Evolutionary conservation across 371 early-diverging fungal genomes (phyloP).

Genomic region (Nematocida homosporus): DNA sequence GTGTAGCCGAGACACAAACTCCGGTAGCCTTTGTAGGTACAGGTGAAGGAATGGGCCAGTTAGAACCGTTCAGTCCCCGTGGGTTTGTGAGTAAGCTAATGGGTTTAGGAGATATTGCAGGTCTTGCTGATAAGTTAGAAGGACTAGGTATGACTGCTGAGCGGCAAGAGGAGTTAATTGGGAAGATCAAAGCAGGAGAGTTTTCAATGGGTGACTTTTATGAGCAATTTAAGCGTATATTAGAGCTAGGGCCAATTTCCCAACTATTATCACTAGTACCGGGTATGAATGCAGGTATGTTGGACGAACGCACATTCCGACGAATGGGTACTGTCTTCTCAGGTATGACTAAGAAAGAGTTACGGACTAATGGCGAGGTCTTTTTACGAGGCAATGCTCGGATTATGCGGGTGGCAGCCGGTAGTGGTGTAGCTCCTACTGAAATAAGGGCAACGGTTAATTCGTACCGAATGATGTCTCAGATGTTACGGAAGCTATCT

Average conservation of each 20-base stretch:
- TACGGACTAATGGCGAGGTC: slow-evolving; percentile 80
- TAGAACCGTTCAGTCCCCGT: slow-evolving; percentile 85
- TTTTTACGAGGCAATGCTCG: slow-evolving; percentile 77
- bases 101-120: slow-evolving; percentile 87
- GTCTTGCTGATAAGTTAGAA: slow-evolving; percentile 83
- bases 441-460: slow-evolving; percentile 79
- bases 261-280: slow-evolving; percentile 96
- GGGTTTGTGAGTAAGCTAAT: slow-evolving; percentile 89
- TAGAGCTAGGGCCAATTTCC: slow-evolving; percentile 81
- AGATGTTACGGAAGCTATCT: slow-evolving; percentile 89
- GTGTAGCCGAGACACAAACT: slow-evolving; percentile 91
- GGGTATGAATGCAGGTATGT: slow-evolving; percentile 75
- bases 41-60: slow-evolving; percentile 92
- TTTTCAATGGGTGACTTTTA: slow-evolving; percentile 89
- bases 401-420: slow-evolving; percentile 79
- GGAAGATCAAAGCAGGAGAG: slow-evolving; percentile 79
- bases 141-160: slow-evolving; percentile 80
- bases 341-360: slow-evolving; percentile 85
- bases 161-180: slow-evolving; percentile 80
- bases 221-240: slow-evolving; percentile 85
- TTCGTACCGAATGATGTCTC: slow-evolving; percentile 77
- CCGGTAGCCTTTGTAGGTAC: slow-evolving; percentile 96
- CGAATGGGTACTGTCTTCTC: slow-evolving; percentile 88
- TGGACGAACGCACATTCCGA: slow-evolving; percentile 71
- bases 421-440: slow-evolving; percentile 77